phyloP scores from a whole-genome alignment of 1,139 yeast genomes.

The Hansenula sp. region DNA sequence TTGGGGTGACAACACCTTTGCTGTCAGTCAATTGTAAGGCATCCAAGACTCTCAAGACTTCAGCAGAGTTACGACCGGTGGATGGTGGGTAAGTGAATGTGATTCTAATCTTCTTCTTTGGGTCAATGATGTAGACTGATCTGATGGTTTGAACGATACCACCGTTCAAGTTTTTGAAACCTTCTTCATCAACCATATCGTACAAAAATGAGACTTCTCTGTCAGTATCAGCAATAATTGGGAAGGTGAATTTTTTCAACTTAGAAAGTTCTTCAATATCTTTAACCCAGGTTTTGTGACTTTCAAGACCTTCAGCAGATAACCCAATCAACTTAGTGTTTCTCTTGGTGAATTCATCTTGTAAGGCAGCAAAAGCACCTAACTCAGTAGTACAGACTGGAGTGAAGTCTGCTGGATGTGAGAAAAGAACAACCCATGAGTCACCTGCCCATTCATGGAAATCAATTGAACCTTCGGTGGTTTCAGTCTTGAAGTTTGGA shows the following conservation, averaged over 20 bases:
- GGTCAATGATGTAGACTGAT: constrained; percentile 86
- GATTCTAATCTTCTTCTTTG: constrained; percentile 77
- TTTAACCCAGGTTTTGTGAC: constrained; percentile 78
- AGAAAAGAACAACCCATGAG: constrained; percentile 80
- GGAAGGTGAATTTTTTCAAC: constrained; percentile 71
- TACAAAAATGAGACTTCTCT: constrained; percentile 78
- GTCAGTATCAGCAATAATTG: constrained; percentile 80
- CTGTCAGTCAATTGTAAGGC: constrained; percentile 79
- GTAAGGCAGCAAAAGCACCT: constrained; percentile 84
- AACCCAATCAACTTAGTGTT: constrained; percentile 81
- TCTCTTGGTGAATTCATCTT: constrained; percentile 78
- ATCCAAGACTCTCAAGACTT: constrained; percentile 81
- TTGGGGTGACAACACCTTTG: constrained; percentile 78
- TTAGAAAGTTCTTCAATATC: constrained; percentile 72
- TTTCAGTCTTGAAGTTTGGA: constrained; percentile 77
- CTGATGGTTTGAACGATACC: constrained; percentile 78
- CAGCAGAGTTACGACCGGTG: constrained; percentile 86
- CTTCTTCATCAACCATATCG: constrained; percentile 91
- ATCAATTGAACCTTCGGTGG: constrained; percentile 72
- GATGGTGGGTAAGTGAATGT: constrained; percentile 86
- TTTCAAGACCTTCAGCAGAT: constrained; percentile 73
- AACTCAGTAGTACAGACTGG: constrained; percentile 95
- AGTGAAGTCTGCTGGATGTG: constrained; percentile 93
- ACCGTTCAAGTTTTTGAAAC: constrained; percentile 68
- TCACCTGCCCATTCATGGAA: constrained; percentile 81